Evolutionary conservation across 2,329 filamentous ascomycete genomes (phyloP).

Genomic region (Hypoxylon sp.): DNA sequence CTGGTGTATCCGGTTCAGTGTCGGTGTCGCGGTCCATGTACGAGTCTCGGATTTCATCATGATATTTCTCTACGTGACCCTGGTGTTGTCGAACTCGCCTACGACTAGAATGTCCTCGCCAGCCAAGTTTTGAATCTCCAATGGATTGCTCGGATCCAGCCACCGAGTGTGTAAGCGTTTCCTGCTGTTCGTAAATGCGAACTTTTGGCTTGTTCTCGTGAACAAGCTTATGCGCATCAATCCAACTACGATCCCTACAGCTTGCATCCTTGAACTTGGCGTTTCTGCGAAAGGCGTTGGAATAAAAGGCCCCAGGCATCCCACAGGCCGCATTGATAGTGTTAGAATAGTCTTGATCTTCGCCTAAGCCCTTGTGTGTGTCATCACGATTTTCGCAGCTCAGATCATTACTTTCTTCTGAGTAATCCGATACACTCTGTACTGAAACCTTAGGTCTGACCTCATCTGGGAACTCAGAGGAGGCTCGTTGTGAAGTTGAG

Average conservation of each 20-base stretch:
- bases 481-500: not conserved
- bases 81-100: slow-evolving; percentile 83
- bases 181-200: not conserved
- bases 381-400: not conserved
- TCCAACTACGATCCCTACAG: not conserved
- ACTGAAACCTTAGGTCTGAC: not conserved
- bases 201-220: not conserved
- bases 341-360: slow-evolving; percentile 10
- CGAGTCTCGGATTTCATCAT: slow-evolving; percentile 73
- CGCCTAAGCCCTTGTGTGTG: not conserved
- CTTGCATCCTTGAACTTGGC: not conserved
- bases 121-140: slow-evolving; percentile 79
- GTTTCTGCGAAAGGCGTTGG: not conserved
- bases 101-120: slow-evolving; percentile 84
- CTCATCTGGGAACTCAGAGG: not conserved
- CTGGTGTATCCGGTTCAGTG: slow-evolving; percentile 55
- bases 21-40: not conserved
- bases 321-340: slow-evolving; percentile 10
- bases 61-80: slow-evolving; percentile 82
- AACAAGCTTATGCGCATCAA: not conserved
- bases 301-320: not conserved
- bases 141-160: not conserved
- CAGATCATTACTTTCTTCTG: not conserved
- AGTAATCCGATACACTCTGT: not conserved
- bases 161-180: not conserved